Percentiles rank a stretch among this genome's conserved stretches.
These are phyloP conservation scores for Colletotrichum sp. DNA, from an alignment of 2,329 filamentous ascomycete species.

Conservation along the genomic window DNA sequence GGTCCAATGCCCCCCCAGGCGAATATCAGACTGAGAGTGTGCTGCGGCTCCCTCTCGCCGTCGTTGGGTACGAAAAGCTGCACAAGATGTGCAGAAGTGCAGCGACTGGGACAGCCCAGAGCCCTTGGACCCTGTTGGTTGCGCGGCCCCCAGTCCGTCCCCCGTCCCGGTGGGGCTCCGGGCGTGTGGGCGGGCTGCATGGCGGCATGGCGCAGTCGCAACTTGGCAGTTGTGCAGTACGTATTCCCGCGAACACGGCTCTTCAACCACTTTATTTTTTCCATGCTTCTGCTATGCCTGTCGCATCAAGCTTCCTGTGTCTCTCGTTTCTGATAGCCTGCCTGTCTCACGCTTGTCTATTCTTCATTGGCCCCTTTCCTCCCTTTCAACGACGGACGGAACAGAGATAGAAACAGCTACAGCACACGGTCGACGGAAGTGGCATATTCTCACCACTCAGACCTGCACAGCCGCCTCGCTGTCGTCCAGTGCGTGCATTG, in stretches of 20 bases:
- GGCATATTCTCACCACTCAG: background rate
- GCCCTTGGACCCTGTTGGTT: constrained; percentile 18
- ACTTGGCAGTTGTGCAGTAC: background rate
- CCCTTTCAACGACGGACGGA: background rate
- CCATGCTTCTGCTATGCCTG: background rate
- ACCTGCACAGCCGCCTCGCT: constrained; percentile 1
- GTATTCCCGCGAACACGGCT: background rate
- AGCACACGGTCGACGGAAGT: background rate
- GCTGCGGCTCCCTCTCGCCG: background rate
- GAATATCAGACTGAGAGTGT: background rate
- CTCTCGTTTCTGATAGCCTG: background rate
- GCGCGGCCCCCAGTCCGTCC: constrained; percentile 9
- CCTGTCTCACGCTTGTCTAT: background rate
- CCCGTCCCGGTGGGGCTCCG: constrained; percentile 3
- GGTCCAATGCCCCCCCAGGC: background rate
- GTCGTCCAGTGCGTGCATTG: background rate
- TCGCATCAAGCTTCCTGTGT: background rate
- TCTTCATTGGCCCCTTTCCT: background rate
- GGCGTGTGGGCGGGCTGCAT: constrained; percentile 17
- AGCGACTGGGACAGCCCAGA: background rate
- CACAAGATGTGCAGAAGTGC: background rate
- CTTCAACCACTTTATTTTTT: background rate
- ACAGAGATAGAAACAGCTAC: background rate
- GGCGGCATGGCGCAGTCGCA: constrained; percentile 18
- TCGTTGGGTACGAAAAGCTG: background rate